Conservation (phyloP, 495 filamentous ascomycete genomes). For the Parmelia sp. region DNA sequence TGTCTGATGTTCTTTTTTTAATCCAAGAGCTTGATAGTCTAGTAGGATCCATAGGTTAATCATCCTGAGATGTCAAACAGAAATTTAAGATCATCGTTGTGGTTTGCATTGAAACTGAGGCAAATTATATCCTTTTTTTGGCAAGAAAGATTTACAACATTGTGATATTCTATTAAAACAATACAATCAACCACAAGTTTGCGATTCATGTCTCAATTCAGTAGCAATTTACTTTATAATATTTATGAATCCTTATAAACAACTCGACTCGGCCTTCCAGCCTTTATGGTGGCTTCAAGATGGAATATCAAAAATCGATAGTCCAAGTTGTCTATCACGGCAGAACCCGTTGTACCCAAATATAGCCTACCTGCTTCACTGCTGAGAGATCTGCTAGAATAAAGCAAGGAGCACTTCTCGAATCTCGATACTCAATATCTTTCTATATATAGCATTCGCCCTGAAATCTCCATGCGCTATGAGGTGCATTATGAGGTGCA, state of each 20-base stretch:
- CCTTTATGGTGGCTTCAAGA: background rate
- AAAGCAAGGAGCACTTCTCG: no score
- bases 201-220: background rate
- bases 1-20: background rate
- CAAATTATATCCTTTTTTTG: accelerated
- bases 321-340: background rate
- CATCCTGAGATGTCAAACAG: background rate
- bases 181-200: background rate
- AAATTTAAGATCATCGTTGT: background rate
- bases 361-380: no score
- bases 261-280: background rate
- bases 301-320: background rate
- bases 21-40: background rate
- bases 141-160: background rate
- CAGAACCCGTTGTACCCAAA: background rate
- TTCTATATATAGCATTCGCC: background rate
- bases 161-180: background rate
- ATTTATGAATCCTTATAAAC: background rate
- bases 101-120: background rate
- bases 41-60: background rate
- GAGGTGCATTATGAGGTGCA: background rate
- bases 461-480: background rate
- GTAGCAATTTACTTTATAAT: no score
- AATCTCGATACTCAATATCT: background rate
- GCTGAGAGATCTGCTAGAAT: no score